Conservation (phyloP, 1,284 basidiomycete species). For the Irpex sp. region DNA sequence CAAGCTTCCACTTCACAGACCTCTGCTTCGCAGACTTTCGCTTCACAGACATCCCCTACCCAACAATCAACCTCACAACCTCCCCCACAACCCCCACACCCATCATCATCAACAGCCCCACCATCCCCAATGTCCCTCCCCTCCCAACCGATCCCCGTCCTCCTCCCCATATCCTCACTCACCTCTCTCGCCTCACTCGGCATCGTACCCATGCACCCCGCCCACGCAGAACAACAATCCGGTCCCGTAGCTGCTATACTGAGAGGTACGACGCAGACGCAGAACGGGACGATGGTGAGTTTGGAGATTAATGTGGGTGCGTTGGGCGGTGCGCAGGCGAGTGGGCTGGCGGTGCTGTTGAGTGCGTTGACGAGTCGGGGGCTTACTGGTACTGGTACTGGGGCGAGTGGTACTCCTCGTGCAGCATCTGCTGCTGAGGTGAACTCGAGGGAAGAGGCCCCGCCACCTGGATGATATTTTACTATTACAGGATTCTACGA, state of each 20-base stretch:
- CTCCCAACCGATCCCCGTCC: conserved; percentile 54
- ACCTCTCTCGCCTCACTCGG: conserved; percentile 66
- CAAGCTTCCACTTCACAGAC: background rate
- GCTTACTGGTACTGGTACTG: background rate
- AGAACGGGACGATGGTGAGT: conserved; percentile 61
- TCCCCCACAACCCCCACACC: background rate
- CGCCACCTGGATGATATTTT: background rate
- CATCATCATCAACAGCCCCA: background rate
- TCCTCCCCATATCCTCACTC: conserved; percentile 66
- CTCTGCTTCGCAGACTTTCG: too few species aligned
- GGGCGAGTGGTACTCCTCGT: background rate
- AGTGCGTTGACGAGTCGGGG: conserved; percentile 50
- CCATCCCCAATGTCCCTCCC: conserved; percentile 28
- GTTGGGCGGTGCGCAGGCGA: conserved; percentile 68
- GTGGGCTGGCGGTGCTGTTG: conserved; percentile 63
- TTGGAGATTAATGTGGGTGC: conserved; percentile 73
- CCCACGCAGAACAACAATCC: conserved; percentile 43
- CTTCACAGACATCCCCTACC: too few species aligned
- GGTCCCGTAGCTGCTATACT: conserved; percentile 62
- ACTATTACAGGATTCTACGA: too few species aligned
- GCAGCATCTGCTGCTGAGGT: background rate
- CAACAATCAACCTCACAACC: background rate
- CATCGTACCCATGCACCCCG: conserved; percentile 66
- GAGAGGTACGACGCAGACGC: conserved; percentile 59
- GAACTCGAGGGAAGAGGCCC: background rate